These are phyloP conservation scores for Pseudozyma hubeiensis DNA, from an alignment of 1,284 basidiomycete species.

Conservation along the genomic window DNA sequence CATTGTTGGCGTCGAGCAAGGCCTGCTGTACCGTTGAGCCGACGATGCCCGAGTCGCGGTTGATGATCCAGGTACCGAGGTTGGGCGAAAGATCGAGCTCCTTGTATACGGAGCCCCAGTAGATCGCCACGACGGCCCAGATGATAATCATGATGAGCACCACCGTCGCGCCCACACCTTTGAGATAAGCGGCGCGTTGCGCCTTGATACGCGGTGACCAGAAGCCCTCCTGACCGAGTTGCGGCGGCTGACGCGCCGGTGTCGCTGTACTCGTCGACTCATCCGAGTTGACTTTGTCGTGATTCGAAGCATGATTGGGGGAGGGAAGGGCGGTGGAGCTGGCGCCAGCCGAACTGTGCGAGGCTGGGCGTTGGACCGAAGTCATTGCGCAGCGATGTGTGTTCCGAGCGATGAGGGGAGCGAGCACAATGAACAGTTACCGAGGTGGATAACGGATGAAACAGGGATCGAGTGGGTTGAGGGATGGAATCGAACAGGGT, in stretches of 20 bases:
- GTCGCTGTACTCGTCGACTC: slow-evolving; percentile 13
- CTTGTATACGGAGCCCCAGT: slow-evolving; percentile 64
- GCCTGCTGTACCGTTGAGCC: slow-evolving; percentile 46
- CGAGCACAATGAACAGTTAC: no score
- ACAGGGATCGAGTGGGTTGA: no score
- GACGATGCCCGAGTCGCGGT: slow-evolving; percentile 56
- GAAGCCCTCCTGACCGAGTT: slow-evolving; percentile 44
- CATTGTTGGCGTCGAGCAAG: slow-evolving; percentile 48
- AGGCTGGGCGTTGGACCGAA: slow-evolving; percentile 1
- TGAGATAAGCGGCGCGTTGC: slow-evolving; percentile 43
- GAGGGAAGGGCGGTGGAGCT: slow-evolving; percentile 6
- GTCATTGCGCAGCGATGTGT: slow-evolving; percentile 8
- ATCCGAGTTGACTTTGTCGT: slow-evolving; percentile 8
- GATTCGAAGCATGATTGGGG: not conserved
- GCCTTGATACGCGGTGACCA: slow-evolving; percentile 44
- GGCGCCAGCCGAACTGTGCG: slow-evolving; percentile 11
- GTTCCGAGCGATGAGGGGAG: not conserved
- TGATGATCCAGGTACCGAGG: slow-evolving; percentile 56
- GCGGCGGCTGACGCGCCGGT: slow-evolving; percentile 34
- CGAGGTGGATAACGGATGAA: no score
- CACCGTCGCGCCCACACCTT: slow-evolving; percentile 32
- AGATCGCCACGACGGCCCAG: slow-evolving; percentile 54
- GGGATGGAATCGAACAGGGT: no score
- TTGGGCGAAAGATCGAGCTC: slow-evolving; percentile 47
- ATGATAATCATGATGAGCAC: slow-evolving; percentile 49